Conservation (phyloP, 306 rosid genomes). For the Crotalaria pallida region DNA sequence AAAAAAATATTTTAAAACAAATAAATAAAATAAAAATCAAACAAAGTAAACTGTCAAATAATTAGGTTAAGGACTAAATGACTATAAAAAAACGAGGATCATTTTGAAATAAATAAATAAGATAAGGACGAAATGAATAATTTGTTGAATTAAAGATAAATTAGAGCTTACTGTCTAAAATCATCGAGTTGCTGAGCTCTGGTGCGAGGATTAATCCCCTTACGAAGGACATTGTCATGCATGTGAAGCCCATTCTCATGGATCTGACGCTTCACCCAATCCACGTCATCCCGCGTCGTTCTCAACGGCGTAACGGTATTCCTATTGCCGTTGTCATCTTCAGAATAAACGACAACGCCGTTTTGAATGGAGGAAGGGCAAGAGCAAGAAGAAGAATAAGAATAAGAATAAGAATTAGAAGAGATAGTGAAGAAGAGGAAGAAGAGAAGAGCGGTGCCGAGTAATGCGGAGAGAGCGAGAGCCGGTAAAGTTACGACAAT, state of each 20-base stretch:
- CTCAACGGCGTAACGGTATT: neutral
- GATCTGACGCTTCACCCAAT: constrained; percentile 70
- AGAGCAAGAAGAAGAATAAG: too few relatives aligned
- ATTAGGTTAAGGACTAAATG: too few relatives aligned
- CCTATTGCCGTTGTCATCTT: neutral
- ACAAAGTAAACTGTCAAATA: too few relatives aligned
- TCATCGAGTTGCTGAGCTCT: constrained; percentile 74
- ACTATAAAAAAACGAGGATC: too few relatives aligned
- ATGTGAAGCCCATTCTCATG: constrained; percentile 58
- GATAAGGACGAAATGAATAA: too few relatives aligned
- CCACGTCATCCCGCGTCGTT: constrained; percentile 57
- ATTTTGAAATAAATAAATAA: too few relatives aligned
- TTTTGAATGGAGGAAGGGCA: neutral
- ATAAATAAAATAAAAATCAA: too few relatives aligned
- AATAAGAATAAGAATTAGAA: too few relatives aligned
- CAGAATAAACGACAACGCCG: neutral
- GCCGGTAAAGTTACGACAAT: constrained; percentile 49
- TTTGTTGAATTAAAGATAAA: neutral
- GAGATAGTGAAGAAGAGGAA: constrained; percentile 53
- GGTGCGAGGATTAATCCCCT: constrained; percentile 82
- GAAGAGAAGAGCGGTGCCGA: constrained; percentile 45
- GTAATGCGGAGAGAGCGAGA: constrained; percentile 43
- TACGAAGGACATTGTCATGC: constrained; percentile 72
- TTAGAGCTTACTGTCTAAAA: constrained; percentile 43
- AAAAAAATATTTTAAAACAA: too few relatives aligned